Conservation (phyloP, 352 stramenopile species). For the Hyaloperonospora brassicae region DNA sequence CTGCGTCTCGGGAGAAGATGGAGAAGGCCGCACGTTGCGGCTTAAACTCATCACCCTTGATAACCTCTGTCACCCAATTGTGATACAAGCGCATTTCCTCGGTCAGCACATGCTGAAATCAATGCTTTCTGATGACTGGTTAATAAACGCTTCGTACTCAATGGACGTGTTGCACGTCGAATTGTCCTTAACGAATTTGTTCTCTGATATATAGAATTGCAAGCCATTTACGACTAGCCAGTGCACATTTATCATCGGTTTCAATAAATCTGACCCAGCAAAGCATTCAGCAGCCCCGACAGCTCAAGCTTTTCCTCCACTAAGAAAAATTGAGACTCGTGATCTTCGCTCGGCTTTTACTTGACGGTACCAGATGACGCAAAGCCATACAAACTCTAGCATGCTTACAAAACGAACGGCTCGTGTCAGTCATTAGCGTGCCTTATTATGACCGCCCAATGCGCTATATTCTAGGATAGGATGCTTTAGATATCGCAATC, state of each 20-base stretch:
- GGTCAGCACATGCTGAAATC: slow-evolving; percentile 82
- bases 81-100: slow-evolving; percentile 88
- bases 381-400: slow-evolving; percentile 70
- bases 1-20: slow-evolving; percentile 72
- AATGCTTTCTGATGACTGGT: slow-evolving; percentile 63
- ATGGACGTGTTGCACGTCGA: slow-evolving; percentile 61
- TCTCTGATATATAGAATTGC: slow-evolving; percentile 76
- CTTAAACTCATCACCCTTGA: slow-evolving; percentile 69
- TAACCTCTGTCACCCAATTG: slow-evolving; percentile 74
- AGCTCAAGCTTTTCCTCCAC: slow-evolving; percentile 74
- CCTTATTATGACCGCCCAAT: neutral
- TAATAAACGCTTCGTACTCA: slow-evolving; percentile 67
- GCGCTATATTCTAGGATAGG: neutral
- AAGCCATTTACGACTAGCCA: slow-evolving; percentile 81
- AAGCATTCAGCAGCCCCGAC: slow-evolving; percentile 61
- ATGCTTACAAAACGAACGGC: slow-evolving; percentile 1
- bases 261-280: slow-evolving; percentile 59
- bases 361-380: slow-evolving; percentile 37
- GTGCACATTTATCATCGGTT: slow-evolving; percentile 66
- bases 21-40: slow-evolving; percentile 68
- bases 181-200: slow-evolving; percentile 63
- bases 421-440: neutral
- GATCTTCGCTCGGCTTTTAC: slow-evolving; percentile 58
- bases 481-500: slow-evolving; percentile 58
- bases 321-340: slow-evolving; percentile 49